Evolutionary conservation across 164 flowering plant genomes (phyloP).

Genomic region (Chimonanthus salicifolius): DNA sequence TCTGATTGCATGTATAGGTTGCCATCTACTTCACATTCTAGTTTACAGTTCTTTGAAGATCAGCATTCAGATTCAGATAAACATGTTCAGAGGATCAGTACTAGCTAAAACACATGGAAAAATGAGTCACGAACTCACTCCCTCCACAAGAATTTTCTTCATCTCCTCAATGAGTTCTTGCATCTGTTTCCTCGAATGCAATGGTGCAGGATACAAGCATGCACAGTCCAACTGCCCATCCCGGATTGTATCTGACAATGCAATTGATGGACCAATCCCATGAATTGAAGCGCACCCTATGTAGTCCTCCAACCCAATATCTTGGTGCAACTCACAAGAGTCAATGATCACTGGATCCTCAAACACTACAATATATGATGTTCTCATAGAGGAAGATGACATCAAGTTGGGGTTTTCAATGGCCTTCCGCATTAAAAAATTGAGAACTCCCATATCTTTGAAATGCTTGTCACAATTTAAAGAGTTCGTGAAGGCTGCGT

Average conservation of each 20-base stretch:
- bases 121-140: too few relatives aligned
- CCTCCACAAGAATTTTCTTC: slow-evolving; percentile 44
- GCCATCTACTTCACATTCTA: too few relatives aligned
- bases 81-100: too few relatives aligned
- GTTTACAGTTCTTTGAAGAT: too few relatives aligned
- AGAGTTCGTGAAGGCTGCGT: slow-evolving; percentile 33
- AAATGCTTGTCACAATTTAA: slow-evolving; percentile 65
- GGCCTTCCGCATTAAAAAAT: slow-evolving; percentile 82
- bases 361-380: slow-evolving; percentile 63
- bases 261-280: slow-evolving; percentile 74
- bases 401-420: slow-evolving; percentile 73
- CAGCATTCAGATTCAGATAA: too few relatives aligned
- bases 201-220: slow-evolving; percentile 67
- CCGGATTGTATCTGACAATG: slow-evolving; percentile 56
- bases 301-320: slow-evolving; percentile 58
- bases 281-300: slow-evolving; percentile 67
- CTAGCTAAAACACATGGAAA: too few relatives aligned
- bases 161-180: slow-evolving; percentile 42
- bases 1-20: too few relatives aligned
- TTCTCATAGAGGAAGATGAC: slow-evolving; percentile 60
- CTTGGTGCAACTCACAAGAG: slow-evolving; percentile 19
- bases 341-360: slow-evolving; percentile 52
- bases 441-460: slow-evolving; percentile 73
- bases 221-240: slow-evolving; percentile 60
- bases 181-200: slow-evolving; percentile 83